Percentiles rank a stretch among this genome's conserved stretches.
Evolutionary conservation across 2,329 filamentous ascomycete species (phyloP).

Genomic region (Aspergillus unguis): DNA sequence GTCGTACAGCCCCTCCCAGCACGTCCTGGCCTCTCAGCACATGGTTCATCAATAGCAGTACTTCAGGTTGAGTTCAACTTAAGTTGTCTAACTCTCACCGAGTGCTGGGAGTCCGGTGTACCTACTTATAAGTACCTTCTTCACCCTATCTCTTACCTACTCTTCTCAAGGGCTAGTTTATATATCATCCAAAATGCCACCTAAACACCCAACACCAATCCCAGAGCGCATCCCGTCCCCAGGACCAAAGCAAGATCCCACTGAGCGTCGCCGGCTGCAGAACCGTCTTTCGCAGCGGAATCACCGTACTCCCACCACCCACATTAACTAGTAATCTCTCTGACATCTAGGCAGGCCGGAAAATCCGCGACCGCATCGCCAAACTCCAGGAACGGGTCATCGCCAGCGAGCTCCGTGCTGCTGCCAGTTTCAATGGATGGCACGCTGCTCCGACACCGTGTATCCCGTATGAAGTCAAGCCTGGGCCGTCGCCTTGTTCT

Average conservation of each 20-base stretch:
- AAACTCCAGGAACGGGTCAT: slow-evolving; percentile 36
- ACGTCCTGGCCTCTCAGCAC: too few relatives aligned
- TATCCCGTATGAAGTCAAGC: slow-evolving; percentile 12
- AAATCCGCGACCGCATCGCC: slow-evolving; percentile 34
- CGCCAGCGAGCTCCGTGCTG: slow-evolving; percentile 31
- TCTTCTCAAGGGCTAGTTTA: neutral
- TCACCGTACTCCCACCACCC: slow-evolving; percentile 21
- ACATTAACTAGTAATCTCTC: neutral
- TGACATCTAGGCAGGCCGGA: slow-evolving; percentile 23
- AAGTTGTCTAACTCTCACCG: too few relatives aligned
- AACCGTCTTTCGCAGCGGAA: slow-evolving; percentile 35
- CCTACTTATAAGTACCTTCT: too few relatives aligned
- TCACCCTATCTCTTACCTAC: too few relatives aligned
- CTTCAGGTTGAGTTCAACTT: too few relatives aligned
- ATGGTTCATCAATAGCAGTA: too few relatives aligned
- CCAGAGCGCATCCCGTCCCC: too few relatives aligned
- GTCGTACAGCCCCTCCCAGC: too few relatives aligned
- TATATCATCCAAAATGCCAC: slow-evolving; percentile 1
- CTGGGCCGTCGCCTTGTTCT: slow-evolving; percentile 5
- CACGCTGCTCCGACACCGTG: slow-evolving; percentile 13
- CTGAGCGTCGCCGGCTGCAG: slow-evolving; percentile 30
- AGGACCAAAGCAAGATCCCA: slow-evolving; percentile 25
- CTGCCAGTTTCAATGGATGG: slow-evolving; percentile 29
- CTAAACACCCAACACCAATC: neutral
- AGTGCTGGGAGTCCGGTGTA: too few relatives aligned